Conservation (phyloP, 345 rosid species). For the Linum tenue region DNA sequence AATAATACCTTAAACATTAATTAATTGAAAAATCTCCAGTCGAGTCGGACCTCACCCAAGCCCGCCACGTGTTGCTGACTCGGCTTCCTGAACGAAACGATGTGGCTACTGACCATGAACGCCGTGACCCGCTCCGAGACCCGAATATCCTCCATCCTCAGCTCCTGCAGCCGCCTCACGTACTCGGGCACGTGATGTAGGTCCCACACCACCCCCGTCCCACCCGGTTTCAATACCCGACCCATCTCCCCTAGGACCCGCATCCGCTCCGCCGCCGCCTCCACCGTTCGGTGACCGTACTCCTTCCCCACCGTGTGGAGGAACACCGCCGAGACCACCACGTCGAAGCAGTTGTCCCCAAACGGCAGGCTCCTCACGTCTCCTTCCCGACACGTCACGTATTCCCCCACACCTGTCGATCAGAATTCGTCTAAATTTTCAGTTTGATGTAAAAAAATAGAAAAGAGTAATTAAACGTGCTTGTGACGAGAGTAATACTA, state of each 20-base stretch:
- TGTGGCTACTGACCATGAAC: constrained; percentile 88
- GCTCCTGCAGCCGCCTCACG: constrained; percentile 63
- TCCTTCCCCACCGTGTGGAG: constrained; percentile 81
- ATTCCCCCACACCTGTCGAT: constrained; percentile 72
- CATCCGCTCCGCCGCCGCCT: constrained; percentile 82
- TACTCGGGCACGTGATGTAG: constrained; percentile 73
- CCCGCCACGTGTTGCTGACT: constrained; percentile 44
- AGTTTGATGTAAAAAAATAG: no score
- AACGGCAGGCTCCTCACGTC: constrained; percentile 83
- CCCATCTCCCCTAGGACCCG: constrained; percentile 79
- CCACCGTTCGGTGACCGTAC: constrained; percentile 75
- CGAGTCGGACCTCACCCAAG: constrained; percentile 43
- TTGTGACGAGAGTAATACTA: no score
- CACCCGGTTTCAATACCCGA: constrained; percentile 79
- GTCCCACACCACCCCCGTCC: constrained; percentile 81
- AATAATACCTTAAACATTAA: no score
- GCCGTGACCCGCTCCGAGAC: constrained; percentile 85
- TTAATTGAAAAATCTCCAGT: constrained; percentile 18
- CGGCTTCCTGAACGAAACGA: constrained; percentile 76
- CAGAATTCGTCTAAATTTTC: background rate
- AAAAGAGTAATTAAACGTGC: no score
- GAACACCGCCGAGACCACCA: constrained; percentile 80
- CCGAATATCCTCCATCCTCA: constrained; percentile 77
- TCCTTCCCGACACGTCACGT: constrained; percentile 85
- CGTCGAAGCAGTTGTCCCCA: constrained; percentile 77